A percentile compares a stretch with the other conserved stretches of the same genome.
Evolutionary conservation across 441 rosid genomes (phyloP).

Genomic region (Daphne laureola): DNA sequence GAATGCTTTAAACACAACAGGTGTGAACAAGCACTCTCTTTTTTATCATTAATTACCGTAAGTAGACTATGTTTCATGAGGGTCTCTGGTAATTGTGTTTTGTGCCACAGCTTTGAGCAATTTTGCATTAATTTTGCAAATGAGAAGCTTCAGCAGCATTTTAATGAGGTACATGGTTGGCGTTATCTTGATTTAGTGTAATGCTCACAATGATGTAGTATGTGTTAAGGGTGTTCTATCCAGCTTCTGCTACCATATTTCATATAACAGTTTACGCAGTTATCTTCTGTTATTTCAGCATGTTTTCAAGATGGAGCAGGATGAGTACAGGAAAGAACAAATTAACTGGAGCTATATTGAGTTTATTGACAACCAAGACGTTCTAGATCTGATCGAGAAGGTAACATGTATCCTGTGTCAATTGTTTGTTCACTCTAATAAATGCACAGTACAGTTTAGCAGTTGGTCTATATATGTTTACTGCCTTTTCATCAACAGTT

Average conservation of each 20-base stretch:
- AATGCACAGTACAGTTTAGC: no score
- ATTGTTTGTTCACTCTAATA: background rate
- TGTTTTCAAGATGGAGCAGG: slow-evolving; percentile 99
- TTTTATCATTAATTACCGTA: background rate
- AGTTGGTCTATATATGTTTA: no score
- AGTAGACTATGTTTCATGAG: background rate
- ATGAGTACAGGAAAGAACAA: slow-evolving; percentile 89
- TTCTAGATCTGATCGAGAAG: slow-evolving; percentile 92
- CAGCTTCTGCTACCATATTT: slow-evolving; percentile 5
- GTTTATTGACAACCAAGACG: slow-evolving; percentile 96
- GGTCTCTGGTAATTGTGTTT: slow-evolving; percentile 1
- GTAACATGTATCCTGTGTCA: slow-evolving; percentile 23
- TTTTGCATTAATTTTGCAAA: slow-evolving; percentile 98
- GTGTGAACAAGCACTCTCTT: slow-evolving; percentile 23
- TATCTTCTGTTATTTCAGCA: slow-evolving; percentile 53
- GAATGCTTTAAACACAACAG: slow-evolving; percentile 88
- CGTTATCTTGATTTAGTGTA: background rate
- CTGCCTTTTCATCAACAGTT: no score
- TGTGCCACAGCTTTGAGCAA: slow-evolving; percentile 79
- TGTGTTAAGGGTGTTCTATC: slow-evolving; percentile 7
- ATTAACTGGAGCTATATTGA: slow-evolving; percentile 97
- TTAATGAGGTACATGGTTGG: slow-evolving; percentile 62
- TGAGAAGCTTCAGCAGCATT: slow-evolving; percentile 98
- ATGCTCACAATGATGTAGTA: background rate
- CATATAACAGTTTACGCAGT: background rate